A percentile compares a stretch with the other conserved stretches of the same genome.
Evolutionary conservation across 2,329 filamentous ascomycete genomes (phyloP).

Genomic region (Sporothrix variecibatus): DNA sequence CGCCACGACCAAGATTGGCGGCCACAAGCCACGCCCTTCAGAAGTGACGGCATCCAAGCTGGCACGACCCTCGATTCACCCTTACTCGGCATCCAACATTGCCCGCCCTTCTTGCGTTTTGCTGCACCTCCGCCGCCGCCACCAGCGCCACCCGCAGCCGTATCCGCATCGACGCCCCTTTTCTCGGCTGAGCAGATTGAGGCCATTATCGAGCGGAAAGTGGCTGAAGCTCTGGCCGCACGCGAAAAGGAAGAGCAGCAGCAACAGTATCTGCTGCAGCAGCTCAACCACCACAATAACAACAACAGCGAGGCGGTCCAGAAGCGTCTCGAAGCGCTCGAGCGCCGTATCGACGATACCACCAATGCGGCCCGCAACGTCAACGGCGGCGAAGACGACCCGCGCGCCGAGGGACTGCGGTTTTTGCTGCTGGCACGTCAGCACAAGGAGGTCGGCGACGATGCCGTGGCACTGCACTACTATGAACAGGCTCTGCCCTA

Average conservation of each 20-base stretch:
- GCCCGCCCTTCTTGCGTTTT: neutral
- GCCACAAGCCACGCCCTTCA: slow-evolving; percentile 38
- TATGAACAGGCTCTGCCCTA: slow-evolving; percentile 82
- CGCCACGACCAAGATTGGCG: slow-evolving; percentile 26
- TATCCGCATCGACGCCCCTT: slow-evolving; percentile 33
- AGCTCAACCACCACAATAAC: slow-evolving; percentile 6
- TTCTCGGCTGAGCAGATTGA: slow-evolving; percentile 77
- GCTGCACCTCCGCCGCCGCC: slow-evolving; percentile 5
- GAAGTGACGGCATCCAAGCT: slow-evolving; percentile 44
- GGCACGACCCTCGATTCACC: slow-evolving; percentile 38
- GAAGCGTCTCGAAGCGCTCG: slow-evolving; percentile 77
- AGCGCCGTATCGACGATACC: slow-evolving; percentile 76
- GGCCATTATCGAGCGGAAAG: slow-evolving; percentile 87
- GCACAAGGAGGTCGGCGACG: slow-evolving; percentile 80
- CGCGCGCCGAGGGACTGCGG: slow-evolving; percentile 77
- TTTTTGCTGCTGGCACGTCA: slow-evolving; percentile 90
- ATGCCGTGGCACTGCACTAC: slow-evolving; percentile 76
- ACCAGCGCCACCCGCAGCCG: slow-evolving; percentile 27
- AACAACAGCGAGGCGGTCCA: slow-evolving; percentile 70
- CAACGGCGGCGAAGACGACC: slow-evolving; percentile 58
- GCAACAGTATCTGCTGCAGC: slow-evolving; percentile 39
- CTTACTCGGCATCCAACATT: slow-evolving; percentile 22
- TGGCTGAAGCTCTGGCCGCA: slow-evolving; percentile 84
- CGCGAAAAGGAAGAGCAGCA: slow-evolving; percentile 54
- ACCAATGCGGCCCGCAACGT: slow-evolving; percentile 36